A percentile compares a stretch with the other conserved stretches of the same genome.
These are phyloP conservation scores for Backusella macrospora DNA, from an alignment of 192 early-diverging fungal genomes.

Conservation along the genomic window DNA sequence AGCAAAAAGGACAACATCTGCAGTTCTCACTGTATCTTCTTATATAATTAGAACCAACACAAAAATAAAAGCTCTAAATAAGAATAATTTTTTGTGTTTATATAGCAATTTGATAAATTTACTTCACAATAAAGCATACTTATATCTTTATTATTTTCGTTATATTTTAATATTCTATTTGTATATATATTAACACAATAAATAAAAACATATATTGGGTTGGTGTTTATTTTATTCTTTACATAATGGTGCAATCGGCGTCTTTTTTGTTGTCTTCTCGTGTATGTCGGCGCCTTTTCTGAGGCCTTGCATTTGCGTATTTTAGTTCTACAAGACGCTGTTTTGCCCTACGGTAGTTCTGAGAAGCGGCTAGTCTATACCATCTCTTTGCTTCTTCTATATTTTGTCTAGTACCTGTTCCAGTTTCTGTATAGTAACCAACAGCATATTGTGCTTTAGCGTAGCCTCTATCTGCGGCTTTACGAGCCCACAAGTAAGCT, in stretches of 20 bases:
- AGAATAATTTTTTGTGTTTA: too few species aligned
- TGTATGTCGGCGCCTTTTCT: conserved; percentile 23
- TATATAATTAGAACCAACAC: too few species aligned
- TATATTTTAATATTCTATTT: too few species aligned
- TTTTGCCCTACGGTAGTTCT: conserved; percentile 84
- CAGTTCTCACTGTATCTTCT: too few species aligned
- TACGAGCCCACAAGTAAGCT: conserved; percentile 96
- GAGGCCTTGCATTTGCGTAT: conserved; percentile 32
- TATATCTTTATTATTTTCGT: too few species aligned
- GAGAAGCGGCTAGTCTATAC: conserved; percentile 85
- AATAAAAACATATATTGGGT: background rate
- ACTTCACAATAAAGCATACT: too few species aligned
- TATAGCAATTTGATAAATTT: too few species aligned
- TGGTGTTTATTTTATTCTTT: background rate
- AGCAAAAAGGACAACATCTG: too few species aligned
- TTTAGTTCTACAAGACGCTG: conserved; percentile 85
- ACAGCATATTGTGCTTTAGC: conserved; percentile 97
- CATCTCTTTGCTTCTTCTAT: conserved; percentile 86
- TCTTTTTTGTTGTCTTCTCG: conserved; percentile 20
- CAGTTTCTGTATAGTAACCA: conserved; percentile 92
- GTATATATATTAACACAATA: too few species aligned
- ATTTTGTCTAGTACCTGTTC: conserved; percentile 79
- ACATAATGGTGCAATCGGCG: conserved; percentile 37
- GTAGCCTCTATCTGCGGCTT: conserved; percentile 92
- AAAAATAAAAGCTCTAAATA: too few species aligned